phyloP scores from a whole-genome alignment of 306 rosid genomes.

The Citrullus amarus region DNA sequence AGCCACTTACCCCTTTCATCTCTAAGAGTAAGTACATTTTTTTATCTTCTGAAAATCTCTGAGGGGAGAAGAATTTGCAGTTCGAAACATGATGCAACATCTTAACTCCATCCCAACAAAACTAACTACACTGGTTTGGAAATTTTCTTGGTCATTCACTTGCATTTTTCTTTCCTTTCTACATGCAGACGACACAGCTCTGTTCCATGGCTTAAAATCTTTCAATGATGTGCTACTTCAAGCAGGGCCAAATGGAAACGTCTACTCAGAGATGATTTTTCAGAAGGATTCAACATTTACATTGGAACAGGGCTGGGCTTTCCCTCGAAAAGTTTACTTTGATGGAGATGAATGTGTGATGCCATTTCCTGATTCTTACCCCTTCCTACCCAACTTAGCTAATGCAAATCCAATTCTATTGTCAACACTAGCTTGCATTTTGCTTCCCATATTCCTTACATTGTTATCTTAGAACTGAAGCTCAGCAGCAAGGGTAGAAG shows the following conservation, averaged over 20 bases:
- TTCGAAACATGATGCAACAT: too few relatives aligned
- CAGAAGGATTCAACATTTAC: conserved; percentile 68
- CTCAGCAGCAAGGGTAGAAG: neutral
- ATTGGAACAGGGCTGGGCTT: conserved; percentile 77
- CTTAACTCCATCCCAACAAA: neutral
- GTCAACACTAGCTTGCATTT: conserved; percentile 12
- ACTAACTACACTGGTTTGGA: neutral
- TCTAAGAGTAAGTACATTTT: conserved; percentile 45
- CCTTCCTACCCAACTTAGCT: conserved; percentile 65
- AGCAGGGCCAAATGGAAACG: conserved; percentile 79
- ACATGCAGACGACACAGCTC: conserved; percentile 78
- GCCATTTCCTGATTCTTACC: conserved; percentile 76
- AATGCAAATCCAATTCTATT: conserved; percentile 12
- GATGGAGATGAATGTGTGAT: conserved; percentile 89
- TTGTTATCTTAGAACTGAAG: conserved; percentile 8
- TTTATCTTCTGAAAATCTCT: neutral
- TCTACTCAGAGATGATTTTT: conserved; percentile 66
- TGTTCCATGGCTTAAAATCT: conserved; percentile 77
- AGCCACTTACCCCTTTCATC: conserved; percentile 63
- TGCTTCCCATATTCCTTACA: conserved; percentile 18
- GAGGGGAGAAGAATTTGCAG: neutral
- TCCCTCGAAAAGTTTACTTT: conserved; percentile 76
- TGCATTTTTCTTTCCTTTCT: neutral
- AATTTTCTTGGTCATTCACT: neutral
- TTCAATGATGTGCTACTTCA: conserved; percentile 72